Evolutionary conservation across 495 filamentous ascomycete genomes (phyloP).

Genomic region (Hyaloscypha bicolor): DNA sequence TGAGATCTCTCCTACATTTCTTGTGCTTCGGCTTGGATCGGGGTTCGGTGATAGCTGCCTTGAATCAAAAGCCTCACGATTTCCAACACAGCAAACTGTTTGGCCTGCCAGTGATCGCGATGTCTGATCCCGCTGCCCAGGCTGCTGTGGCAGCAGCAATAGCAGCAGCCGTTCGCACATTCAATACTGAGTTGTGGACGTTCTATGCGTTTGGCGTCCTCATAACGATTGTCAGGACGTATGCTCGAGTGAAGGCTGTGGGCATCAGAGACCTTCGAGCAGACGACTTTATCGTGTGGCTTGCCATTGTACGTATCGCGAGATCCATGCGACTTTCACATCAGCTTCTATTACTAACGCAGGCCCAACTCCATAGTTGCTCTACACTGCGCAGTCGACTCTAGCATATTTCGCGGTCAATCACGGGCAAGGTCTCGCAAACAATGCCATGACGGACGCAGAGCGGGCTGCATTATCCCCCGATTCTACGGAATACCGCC

Average conservation of each 20-base stretch:
- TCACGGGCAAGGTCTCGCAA: constrained; percentile 57
- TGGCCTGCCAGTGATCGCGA: too few species aligned
- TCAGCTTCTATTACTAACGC: background rate
- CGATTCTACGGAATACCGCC: constrained; percentile 47
- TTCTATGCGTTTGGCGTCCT: constrained; percentile 44
- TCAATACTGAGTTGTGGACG: constrained; percentile 48
- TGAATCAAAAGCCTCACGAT: too few species aligned
- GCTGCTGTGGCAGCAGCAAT: too few species aligned
- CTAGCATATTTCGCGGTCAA: constrained; percentile 42
- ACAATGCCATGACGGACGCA: constrained; percentile 61
- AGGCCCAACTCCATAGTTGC: constrained; percentile 27
- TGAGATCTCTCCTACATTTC: too few species aligned
- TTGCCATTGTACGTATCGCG: constrained; percentile 40
- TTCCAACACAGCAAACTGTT: too few species aligned
- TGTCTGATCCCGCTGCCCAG: too few species aligned
- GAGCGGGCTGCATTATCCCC: constrained; percentile 48
- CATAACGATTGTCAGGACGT: constrained; percentile 40
- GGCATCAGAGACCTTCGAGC: constrained; percentile 38
- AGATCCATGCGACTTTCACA: background rate
- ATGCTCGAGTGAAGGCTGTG: constrained; percentile 39
- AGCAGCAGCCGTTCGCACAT: constrained; percentile 33
- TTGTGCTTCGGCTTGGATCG: too few species aligned
- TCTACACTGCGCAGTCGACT: constrained; percentile 42
- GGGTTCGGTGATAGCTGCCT: too few species aligned
- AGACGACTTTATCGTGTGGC: constrained; percentile 46